Evolutionary conservation across 1,284 basidiomycete species (phyloP).

Genomic region (Psilocybe mexicana): DNA sequence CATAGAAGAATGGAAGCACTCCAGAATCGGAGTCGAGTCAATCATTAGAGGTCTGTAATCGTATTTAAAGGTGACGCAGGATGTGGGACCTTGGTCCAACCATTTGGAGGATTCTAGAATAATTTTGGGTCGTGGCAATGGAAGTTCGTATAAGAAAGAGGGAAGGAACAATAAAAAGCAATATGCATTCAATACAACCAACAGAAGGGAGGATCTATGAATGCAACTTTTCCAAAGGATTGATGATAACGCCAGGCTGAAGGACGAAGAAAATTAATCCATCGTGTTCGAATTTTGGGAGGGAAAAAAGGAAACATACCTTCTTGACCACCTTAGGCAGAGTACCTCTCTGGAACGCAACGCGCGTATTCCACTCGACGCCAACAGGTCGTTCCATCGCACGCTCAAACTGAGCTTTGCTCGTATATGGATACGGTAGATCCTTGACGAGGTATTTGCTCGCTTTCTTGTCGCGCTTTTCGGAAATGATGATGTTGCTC

Average conservation of each 20-base stretch:
- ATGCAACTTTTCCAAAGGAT: constrained; percentile 19
- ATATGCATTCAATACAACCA: not conserved
- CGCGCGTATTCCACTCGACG: constrained; percentile 90
- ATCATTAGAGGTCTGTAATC: no score
- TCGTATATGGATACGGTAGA: constrained; percentile 92
- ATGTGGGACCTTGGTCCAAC: no score
- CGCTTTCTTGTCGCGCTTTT: constrained; percentile 93
- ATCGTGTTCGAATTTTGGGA: not conserved
- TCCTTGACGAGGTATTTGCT: constrained; percentile 87
- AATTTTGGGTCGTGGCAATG: no score
- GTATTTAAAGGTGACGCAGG: no score
- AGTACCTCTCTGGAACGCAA: constrained; percentile 85
- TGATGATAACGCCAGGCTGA: constrained; percentile 21
- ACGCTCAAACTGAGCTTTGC: constrained; percentile 86
- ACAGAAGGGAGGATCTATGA: not conserved
- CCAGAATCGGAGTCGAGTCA: no score
- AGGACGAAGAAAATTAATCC: not conserved
- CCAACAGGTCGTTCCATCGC: constrained; percentile 83
- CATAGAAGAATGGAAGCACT: no score
- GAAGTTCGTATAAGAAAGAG: not conserved
- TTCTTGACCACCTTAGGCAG: constrained; percentile 86
- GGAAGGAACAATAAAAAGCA: not conserved
- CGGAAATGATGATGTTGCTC: constrained; percentile 90
- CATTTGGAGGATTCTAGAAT: no score
- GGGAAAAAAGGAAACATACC: constrained; percentile 41